phyloP scores from a whole-genome alignment of 2,329 filamentous ascomycete species.

The Davidsoniella eucalypti region DNA sequence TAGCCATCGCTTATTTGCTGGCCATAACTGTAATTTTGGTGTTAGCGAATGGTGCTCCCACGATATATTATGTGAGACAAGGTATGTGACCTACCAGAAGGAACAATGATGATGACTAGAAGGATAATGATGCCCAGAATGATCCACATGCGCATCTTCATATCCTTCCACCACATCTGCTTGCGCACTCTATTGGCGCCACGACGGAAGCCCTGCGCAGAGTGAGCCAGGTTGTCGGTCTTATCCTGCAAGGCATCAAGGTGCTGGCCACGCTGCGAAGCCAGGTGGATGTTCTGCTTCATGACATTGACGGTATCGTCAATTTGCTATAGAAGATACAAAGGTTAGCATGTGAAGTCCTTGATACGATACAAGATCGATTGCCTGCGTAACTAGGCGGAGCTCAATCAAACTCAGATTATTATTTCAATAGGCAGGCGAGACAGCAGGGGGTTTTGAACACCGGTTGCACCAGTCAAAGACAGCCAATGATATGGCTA shows the following conservation, averaged over 20 bases:
- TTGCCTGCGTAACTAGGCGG: too few relatives aligned
- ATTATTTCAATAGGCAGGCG: too few relatives aligned
- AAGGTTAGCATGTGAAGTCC: too few relatives aligned
- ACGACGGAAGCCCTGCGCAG: conserved; percentile 86
- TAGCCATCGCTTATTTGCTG: too few relatives aligned
- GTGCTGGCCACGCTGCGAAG: conserved; percentile 79
- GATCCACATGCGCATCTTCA: conserved; percentile 99
- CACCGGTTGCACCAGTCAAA: too few relatives aligned
- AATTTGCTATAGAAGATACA: conserved; percentile 56
- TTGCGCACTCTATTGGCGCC: conserved; percentile 92
- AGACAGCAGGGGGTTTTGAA: too few relatives aligned
- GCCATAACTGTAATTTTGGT: too few relatives aligned
- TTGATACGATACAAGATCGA: too few relatives aligned
- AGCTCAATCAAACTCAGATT: too few relatives aligned
- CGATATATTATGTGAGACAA: too few relatives aligned
- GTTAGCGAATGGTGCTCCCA: too few relatives aligned
- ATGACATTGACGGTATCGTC: conserved; percentile 89
- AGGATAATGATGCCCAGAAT: conserved; percentile 82
- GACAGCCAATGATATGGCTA: too few relatives aligned
- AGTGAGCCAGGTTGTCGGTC: conserved; percentile 83
- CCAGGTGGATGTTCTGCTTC: conserved; percentile 95
- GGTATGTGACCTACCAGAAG: conserved; percentile 45
- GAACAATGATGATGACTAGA: conserved; percentile 85
- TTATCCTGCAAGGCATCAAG: conserved; percentile 83
- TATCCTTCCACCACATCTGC: conserved; percentile 99